Evolutionary conservation across 1,284 basidiomycete species (phyloP), one percentile per base, ranked within the genome.

Genomic region (Quambalaria eucalypti): DNA sequence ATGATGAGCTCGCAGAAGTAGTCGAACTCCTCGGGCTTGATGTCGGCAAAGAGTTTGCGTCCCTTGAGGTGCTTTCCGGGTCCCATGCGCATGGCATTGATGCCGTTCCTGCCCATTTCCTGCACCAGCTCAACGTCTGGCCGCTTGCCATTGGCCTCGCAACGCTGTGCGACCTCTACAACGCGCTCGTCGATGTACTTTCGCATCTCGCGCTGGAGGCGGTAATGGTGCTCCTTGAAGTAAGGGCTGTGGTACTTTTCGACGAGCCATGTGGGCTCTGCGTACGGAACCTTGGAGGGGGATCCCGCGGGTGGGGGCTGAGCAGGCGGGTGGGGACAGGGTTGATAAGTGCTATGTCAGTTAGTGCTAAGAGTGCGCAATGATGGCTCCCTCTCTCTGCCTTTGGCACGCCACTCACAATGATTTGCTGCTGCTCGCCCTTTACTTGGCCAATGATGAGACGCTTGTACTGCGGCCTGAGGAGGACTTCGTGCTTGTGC

Each of bases 61-160:
- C 90, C 91, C 69, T 88, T 80, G 31, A 97, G 79, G 70, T 95
- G 90, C 69, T 81, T 81, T 19, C 80, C 81, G 3, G 82, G 82
- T 19, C 92, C 92, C 76, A 96, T 79, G 49, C 90, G 84, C 90
- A 95, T 95, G 2, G 88, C 87, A 63, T 90, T 85, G 50, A 84
- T 55, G 58, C 81, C 82, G 29, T 62, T 55, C 25, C 61, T 55
- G 19, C 76, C 77, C 73, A 77, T 74, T 52, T 65, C 62, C 53
- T 76, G 64, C 28, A 77, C 60, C 25, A 78, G 65, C 53, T 73
- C 76, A 50, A 68, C 61, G 10, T 69, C 65, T 14, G 74, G 71
- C 26, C 68, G 58, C 61, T 76, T 67, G 48, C 72, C 66, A 36
- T 59, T 64, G 49, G 60, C 59, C 62, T 78, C 77, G 54, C 73